phyloP scores from a whole-genome alignment of 2,329 filamentous ascomycete species.

The Penicillium sp. region DNA sequence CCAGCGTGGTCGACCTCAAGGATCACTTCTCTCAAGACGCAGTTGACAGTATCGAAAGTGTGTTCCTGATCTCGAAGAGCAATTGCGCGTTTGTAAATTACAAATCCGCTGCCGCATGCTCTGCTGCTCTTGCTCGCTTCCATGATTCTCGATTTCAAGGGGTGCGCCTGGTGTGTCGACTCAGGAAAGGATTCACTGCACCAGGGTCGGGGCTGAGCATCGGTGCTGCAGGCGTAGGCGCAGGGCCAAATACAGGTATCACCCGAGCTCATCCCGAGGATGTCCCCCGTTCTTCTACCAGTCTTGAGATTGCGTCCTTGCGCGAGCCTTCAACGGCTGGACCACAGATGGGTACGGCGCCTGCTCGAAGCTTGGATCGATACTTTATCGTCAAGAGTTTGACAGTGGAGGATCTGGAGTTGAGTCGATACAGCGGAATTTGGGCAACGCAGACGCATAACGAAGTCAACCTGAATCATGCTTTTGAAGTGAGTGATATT shows the following conservation, averaged over 20 bases:
- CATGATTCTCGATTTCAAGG: slow-evolving; percentile 88
- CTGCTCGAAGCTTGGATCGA: slow-evolving; percentile 55
- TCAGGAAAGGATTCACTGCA: slow-evolving; percentile 55
- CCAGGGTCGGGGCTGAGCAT: slow-evolving; percentile 24
- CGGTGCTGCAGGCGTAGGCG: slow-evolving; percentile 45
- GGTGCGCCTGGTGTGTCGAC: slow-evolving; percentile 75
- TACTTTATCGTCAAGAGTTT: slow-evolving; percentile 93
- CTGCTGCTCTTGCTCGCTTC: slow-evolving; percentile 71
- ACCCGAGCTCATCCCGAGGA: slow-evolving; percentile 32
- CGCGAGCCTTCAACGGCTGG: slow-evolving; percentile 9
- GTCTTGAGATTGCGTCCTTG: slow-evolving; percentile 6
- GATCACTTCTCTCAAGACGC: slow-evolving; percentile 81
- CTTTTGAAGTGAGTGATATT: slow-evolving; percentile 61
- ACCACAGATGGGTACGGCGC: slow-evolving; percentile 10
- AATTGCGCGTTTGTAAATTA: slow-evolving; percentile 98
- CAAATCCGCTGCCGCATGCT: slow-evolving; percentile 69
- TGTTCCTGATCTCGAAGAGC: slow-evolving; percentile 93
- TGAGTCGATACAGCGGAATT: slow-evolving; percentile 78
- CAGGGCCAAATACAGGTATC: too few species aligned
- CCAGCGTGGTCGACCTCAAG: slow-evolving; percentile 76
- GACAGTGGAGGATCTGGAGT: slow-evolving; percentile 81
- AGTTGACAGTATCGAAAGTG: slow-evolving; percentile 68
- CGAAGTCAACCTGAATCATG: slow-evolving; percentile 72
- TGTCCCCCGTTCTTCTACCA: slow-evolving; percentile 4
- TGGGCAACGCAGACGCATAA: slow-evolving; percentile 97